Evolutionary conservation across 805 yeast species (phyloP), one percentile per base, ranked within the genome.

Genomic region (Saturnispora saitoi): DNA sequence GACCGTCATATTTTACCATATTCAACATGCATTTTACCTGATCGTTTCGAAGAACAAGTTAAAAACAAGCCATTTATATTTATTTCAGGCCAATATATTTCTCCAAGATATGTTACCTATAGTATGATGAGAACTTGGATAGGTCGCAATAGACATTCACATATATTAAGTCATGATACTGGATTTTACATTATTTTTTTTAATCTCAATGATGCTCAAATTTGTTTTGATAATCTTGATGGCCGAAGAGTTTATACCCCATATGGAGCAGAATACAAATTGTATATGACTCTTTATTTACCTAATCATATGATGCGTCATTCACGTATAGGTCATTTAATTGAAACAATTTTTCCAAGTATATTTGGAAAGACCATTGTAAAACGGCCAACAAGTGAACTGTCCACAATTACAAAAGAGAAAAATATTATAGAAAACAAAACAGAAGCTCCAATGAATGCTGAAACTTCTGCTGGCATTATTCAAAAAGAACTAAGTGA

Each of bases 141-240:
- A 30, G 72, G 72, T 37, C 75, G 72, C 43, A 83, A 83, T 58
- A 77, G 75, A 48, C 83, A 88, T 81, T 75, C 80, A 0, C 70
- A 85, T 48, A 77, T 87, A 2, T 60, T 83, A 43, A 71, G 78
- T 4, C 90, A 84, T 54, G 63, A 62, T 41, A 62, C 73, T 1
- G 96, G 96, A 0, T 82, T 83, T 55, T 87, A 75, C 56, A 70
- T 87, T 34, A 80, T 86, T 1, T 88, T 88, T 64, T 79, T 80
- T 55, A 70, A 75, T 15, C 63, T 73, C 12, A 64, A 64, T 32
- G 86, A 81, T 51, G 83, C 86, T 29, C 75, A 75, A 52, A 63
- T 70, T 30, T 83, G 87, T 54, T 83, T 74, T 56, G 69, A 71
- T 28, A 66, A 70, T 32, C 83, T 79, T 62, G 86, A 84, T 63